Conservation (phyloP, 352 stramenopile genomes). For the Phytophthora boehmeriae region DNA sequence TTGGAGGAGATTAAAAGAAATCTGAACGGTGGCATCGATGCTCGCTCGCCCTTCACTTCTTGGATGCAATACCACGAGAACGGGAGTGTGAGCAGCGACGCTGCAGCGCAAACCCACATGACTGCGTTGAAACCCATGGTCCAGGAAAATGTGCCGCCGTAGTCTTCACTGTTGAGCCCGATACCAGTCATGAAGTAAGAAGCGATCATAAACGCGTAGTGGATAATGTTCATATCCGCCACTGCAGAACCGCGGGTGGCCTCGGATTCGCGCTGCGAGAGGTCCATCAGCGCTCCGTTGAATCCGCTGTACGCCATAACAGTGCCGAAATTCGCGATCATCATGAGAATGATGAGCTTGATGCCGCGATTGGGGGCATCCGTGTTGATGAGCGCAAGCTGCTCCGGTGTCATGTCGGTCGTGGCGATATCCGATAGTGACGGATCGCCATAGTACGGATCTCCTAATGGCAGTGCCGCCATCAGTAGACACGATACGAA, state of each 20-base stretch:
- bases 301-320: constrained; percentile 75
- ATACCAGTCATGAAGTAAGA: constrained; percentile 50
- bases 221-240: constrained; percentile 37
- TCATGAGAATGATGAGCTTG: constrained; percentile 67
- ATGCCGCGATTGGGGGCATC: constrained; percentile 43
- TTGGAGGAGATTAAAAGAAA: constrained; percentile 53
- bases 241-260: constrained; percentile 42
- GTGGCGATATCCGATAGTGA: constrained; percentile 28
- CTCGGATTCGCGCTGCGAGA: constrained; percentile 52
- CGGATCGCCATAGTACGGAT: constrained; percentile 48
- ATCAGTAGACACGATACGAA: constrained; percentile 49
- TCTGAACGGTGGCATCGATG: constrained; percentile 22
- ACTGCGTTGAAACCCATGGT: constrained; percentile 61
- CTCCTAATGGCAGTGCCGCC: constrained; percentile 43
- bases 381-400: constrained; percentile 43
- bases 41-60: constrained; percentile 35
- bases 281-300: constrained; percentile 62
- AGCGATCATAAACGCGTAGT: constrained; percentile 41
- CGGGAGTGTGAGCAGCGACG: constrained; percentile 36
- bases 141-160: constrained; percentile 53
- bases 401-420: constrained; percentile 35
- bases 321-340: constrained; percentile 75
- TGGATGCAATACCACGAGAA: constrained; percentile 47
- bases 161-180: constrained; percentile 49
- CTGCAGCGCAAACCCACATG: constrained; percentile 45